Base-by-base conservation (phyloP, 2,329 filamentous ascomycete species). In the Cladorrhinum sp. region DNA sequence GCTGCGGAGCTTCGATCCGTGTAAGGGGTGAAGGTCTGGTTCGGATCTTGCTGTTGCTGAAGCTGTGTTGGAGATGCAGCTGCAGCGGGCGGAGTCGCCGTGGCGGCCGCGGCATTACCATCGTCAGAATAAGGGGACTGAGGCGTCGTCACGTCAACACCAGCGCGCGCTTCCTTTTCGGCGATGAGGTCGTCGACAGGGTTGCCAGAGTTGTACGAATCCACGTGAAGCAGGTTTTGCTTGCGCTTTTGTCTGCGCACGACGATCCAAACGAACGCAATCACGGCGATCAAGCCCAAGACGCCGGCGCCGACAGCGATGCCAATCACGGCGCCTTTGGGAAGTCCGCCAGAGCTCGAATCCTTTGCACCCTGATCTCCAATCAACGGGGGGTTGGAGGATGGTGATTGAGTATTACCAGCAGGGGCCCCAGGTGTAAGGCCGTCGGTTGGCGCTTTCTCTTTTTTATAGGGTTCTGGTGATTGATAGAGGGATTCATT, bases 121-220 rank as follows among this genome's bases (percentile, higher is more conserved):
- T 79, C 75, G 61, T 81, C 78, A 1, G 76, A 76, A 69, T 78
- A 79, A 0, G 77, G 76, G 0, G 76, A 77, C 64, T 74, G 76
- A 1, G 76, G 77, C 3, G 75, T 73, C 51, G 29, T 38, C 20
- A 60, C 59, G 45, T 78, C 74, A 55, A 68, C 72, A 27, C 68
- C 70, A n/a, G 72, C 71, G 20, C 66, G 71, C 12, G 72, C 70
- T 54, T 81, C 79, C 72, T 82, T 81, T 64, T 81, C 79, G 52
- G 73, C 72, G 55, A 80, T 75, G 65, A 79, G 79, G 32, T 75
- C 73, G 59, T 72, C 68, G 57, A 66, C 63, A 49, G 66, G 65
- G 56, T 51, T 62, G 38, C 53, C 62, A 16, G 58, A 63, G 51
- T 60, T 66, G 69, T 70, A 73, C 3, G 68, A 68, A 48, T 64